Evolutionary conservation across 1,284 basidiomycete genomes (phyloP).

Genomic region (Termitomyces sp.): DNA sequence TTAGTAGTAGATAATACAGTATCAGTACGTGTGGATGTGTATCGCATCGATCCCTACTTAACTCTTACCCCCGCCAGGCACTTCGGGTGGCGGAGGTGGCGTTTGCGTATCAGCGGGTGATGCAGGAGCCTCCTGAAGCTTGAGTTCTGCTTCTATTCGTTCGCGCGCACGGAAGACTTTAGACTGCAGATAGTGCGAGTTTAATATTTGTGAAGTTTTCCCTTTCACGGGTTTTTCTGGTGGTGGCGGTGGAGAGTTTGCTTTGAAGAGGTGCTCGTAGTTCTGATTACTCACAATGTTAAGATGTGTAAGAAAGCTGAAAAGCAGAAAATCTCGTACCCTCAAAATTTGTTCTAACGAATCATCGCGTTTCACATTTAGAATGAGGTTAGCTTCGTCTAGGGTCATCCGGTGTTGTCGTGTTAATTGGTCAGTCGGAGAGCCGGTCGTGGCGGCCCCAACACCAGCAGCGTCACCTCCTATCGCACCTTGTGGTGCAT

Average conservation of each 20-base stretch:
- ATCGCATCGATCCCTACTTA: neutral
- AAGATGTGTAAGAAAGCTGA: neutral
- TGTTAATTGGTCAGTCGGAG: slow-evolving; percentile 71
- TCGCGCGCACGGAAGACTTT: slow-evolving; percentile 94
- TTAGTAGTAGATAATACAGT: slow-evolving; percentile 17
- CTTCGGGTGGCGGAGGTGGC: slow-evolving; percentile 14
- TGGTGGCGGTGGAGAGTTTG: slow-evolving; percentile 73
- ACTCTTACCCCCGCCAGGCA: slow-evolving; percentile 13
- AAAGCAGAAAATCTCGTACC: slow-evolving; percentile 41
- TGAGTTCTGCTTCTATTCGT: slow-evolving; percentile 85
- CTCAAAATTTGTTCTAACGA: slow-evolving; percentile 65
- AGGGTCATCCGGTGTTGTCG: slow-evolving; percentile 89
- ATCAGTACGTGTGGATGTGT: slow-evolving; percentile 4
- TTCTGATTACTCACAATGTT: slow-evolving; percentile 45
- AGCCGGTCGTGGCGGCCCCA: slow-evolving; percentile 68
- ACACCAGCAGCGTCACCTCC: slow-evolving; percentile 68
- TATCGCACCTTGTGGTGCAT: slow-evolving; percentile 57
- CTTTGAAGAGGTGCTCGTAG: slow-evolving; percentile 91
- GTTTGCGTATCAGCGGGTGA: slow-evolving; percentile 7
- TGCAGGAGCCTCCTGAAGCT: slow-evolving; percentile 29
- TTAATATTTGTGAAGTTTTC: slow-evolving; percentile 40
- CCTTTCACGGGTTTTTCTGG: slow-evolving; percentile 36
- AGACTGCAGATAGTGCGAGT: slow-evolving; percentile 93
- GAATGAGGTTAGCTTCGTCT: slow-evolving; percentile 92
- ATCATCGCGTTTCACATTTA: slow-evolving; percentile 84